phyloP scores from a whole-genome alignment of 2,329 filamentous ascomycete genomes.

The Lizonia empirigonia region DNA sequence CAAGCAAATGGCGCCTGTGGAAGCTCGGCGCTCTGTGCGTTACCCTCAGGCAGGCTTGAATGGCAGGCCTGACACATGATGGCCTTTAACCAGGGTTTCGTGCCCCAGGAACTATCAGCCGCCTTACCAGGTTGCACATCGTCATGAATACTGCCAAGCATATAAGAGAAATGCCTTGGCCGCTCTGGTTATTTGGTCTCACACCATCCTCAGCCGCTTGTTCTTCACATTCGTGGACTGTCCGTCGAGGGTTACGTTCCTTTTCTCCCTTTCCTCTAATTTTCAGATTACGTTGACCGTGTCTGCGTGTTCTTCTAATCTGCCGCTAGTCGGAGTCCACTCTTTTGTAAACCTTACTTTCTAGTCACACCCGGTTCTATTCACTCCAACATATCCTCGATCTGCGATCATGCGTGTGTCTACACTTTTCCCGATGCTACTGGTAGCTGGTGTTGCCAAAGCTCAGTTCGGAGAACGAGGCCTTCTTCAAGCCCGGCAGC shows the following conservation, averaged over 20 bases:
- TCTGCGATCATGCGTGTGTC: conserved; percentile 44
- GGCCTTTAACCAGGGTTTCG: conserved; percentile 51
- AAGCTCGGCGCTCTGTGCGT: conserved; percentile 36
- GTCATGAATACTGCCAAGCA: conserved; percentile 43
- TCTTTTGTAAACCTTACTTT: conserved; percentile 39
- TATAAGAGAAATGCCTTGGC: conserved; percentile 38
- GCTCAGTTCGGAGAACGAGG: conserved; percentile 35
- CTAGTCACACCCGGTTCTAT: conserved; percentile 18
- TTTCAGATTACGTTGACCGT: conserved; percentile 51
- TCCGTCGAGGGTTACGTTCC: conserved; percentile 50
- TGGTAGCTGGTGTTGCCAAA: conserved; percentile 43
- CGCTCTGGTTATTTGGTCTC: conserved; percentile 37
- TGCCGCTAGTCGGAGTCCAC: conserved; percentile 47
- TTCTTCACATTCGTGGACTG: conserved; percentile 34
- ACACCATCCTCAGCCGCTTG: conserved; percentile 42
- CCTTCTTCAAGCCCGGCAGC: conserved; percentile 12
- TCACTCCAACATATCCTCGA: neutral
- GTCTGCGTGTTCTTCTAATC: conserved; percentile 46
- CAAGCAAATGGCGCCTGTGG: conserved; percentile 30
- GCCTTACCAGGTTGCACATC: conserved; percentile 33
- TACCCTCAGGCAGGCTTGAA: conserved; percentile 33
- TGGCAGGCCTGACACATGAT: conserved; percentile 45
- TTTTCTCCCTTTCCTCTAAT: conserved; percentile 48
- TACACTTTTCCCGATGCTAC: conserved; percentile 40
- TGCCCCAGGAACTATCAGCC: conserved; percentile 42